Evolutionary conservation across 768 basidiomycete genomes (phyloP), one percentile per base, ranked within the genome.

Genomic region (Dioszegia aurantiaca): DNA sequence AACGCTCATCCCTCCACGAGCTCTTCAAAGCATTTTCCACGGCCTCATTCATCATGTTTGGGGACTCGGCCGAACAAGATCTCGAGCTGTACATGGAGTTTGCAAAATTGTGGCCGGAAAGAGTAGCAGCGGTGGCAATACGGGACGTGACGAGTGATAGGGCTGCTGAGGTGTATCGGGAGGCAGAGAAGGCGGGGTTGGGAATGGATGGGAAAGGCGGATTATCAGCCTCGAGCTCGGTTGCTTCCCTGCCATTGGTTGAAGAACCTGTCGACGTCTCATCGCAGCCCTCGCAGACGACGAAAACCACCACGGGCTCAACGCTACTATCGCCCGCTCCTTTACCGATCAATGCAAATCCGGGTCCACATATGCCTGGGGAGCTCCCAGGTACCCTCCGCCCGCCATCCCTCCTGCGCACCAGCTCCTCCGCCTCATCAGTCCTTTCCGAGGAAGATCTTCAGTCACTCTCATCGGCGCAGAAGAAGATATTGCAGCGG

Each of bases 1-100:
- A 98, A 77, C 85, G 86, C 4, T 83, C 83, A 0, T 87, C 86
- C 19, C 84, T 97, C 8, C 72, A 86, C n/a, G 88, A 92, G 37
- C 80, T 76, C 21, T 78, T 93, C 12, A 82, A 87, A 37, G 79
- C 83, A 2, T 93, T 93, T 73, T 84, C 84, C 0, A 80, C 84
- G 39, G 84, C 88, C 1, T 79, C 77, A 37, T 95, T 98, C 77
- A 76, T 97, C 69, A 83, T 93, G 47, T 80, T 98, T 39, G 94
- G 94, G 6, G 94, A 98, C 74, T 85, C 86, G 0, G 94, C 93
- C 31, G 94, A 98, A 72, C 93, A 95, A 65, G 94, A 98, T 77
- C 78, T 98, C 42, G 92, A 98, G 75, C 80, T 98, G 1, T 98
- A 97, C 73, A 80, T 86, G 14, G 80, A 84, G 2, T 71, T 94